Conservation (phyloP, 257 asterid genomes). For the Ophiorrhiza pumila region DNA sequence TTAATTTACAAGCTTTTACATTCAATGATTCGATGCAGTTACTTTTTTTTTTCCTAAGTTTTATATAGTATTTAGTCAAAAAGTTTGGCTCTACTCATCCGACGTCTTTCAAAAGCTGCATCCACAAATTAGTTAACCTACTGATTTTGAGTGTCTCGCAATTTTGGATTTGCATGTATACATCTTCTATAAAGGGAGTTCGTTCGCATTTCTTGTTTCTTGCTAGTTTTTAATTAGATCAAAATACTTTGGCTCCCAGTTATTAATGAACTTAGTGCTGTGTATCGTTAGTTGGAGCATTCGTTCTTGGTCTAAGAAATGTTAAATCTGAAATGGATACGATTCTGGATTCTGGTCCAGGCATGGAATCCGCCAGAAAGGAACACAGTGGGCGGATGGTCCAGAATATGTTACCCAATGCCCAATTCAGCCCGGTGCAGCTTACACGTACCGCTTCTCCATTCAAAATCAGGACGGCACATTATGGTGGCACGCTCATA, state of each 20-base stretch:
- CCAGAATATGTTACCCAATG: conserved; percentile 71
- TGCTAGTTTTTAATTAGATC: too few species aligned
- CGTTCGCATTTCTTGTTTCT: too few species aligned
- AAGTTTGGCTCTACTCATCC: background rate
- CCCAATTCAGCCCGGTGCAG: conserved; percentile 58
- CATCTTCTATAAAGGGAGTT: too few species aligned
- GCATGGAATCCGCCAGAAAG: conserved; percentile 69
- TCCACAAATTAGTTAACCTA: background rate
- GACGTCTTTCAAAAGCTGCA: background rate
- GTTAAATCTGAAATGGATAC: too few species aligned
- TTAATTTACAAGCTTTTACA: too few species aligned
- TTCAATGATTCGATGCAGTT: too few species aligned
- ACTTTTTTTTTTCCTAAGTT: too few species aligned
- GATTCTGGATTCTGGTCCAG: conserved; percentile 17
- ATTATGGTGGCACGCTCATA: conserved; percentile 85
- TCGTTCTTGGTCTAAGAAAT: too few species aligned
- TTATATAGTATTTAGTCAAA: too few species aligned
- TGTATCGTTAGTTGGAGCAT: background rate
- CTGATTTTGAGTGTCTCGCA: too few species aligned
- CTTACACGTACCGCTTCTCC: conserved; percentile 57
- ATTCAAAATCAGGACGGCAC: conserved; percentile 69
- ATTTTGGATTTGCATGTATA: too few species aligned
- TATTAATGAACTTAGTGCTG: background rate
- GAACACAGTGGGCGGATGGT: conserved; percentile 83
- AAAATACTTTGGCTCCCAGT: background rate